Evolutionary conservation across 2,329 filamentous ascomycete genomes (phyloP).

Genomic region (Stemphylium beticola): DNA sequence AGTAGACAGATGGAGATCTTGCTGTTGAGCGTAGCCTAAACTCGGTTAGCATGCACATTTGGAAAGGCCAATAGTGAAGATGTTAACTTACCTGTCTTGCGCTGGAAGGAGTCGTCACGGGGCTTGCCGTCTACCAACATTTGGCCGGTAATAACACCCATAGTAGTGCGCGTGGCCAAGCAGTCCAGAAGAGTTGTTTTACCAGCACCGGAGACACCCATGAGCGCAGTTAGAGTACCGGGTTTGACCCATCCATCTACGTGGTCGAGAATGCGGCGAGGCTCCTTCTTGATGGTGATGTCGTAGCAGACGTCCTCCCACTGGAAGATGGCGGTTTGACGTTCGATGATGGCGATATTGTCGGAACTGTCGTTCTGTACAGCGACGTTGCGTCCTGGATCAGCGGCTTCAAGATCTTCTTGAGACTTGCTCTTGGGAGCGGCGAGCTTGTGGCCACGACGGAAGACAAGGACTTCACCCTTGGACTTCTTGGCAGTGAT

Average conservation of each 20-base stretch:
- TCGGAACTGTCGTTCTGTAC: conserved; percentile 48
- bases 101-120: conserved; percentile 83
- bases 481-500: conserved; percentile 59
- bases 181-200: conserved; percentile 92
- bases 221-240: conserved; percentile 81
- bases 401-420: conserved; percentile 51
- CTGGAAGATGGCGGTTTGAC: conserved; percentile 79
- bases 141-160: conserved; percentile 86
- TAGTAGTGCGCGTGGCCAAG: conserved; percentile 82
- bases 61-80: background rate
- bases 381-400: conserved; percentile 37
- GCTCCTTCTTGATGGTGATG: conserved; percentile 79
- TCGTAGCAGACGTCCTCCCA: conserved; percentile 83
- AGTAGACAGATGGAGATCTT: conserved; percentile 85
- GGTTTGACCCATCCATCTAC: conserved; percentile 95
- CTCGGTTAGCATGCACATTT: background rate
- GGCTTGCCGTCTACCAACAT: conserved; percentile 81
- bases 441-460: conserved; percentile 53
- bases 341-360: conserved; percentile 58
- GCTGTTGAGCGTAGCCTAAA: conserved; percentile 79
- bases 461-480: conserved; percentile 59
- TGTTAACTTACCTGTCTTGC: conserved; percentile 70
- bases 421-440: conserved; percentile 54
- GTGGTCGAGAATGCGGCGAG: conserved; percentile 78
- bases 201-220: conserved; percentile 92